Conservation (phyloP, 2,329 filamentous ascomycete genomes). For the Leptosphaerulina australis region DNA sequence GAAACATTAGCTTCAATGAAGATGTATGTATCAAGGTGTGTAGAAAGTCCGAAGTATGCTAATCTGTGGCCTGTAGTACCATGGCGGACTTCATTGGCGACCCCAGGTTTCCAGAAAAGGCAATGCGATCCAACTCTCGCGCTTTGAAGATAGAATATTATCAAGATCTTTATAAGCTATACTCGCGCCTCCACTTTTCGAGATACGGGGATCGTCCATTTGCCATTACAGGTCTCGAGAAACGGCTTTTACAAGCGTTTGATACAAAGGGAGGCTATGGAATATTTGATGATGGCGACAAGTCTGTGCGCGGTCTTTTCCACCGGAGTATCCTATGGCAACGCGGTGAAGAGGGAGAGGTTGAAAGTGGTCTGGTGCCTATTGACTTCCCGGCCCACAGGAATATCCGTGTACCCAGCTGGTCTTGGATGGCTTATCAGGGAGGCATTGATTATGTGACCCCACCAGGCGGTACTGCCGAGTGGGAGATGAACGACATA, state of each 20-base stretch:
- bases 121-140: not conserved
- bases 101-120: constrained; percentile 30
- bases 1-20: constrained; percentile 23
- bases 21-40: constrained; percentile 19
- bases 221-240: constrained; percentile 45
- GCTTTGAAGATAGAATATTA: constrained; percentile 23
- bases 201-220: constrained; percentile 34
- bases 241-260: constrained; percentile 33
- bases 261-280: constrained; percentile 37
- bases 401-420: constrained; percentile 1
- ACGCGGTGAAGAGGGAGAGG: constrained; percentile 8
- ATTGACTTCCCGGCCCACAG: not conserved
- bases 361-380: not conserved
- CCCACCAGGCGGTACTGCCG: not conserved
- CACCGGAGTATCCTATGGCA: constrained; percentile 43
- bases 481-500: constrained; percentile 5
- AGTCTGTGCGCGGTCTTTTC: constrained; percentile 21
- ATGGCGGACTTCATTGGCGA: constrained; percentile 38
- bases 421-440: constrained; percentile 31
- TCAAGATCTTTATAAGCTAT: constrained; percentile 35
- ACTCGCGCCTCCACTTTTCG: constrained; percentile 39
- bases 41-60: not conserved
- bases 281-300: constrained; percentile 34
- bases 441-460: constrained; percentile 25
- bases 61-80: constrained; percentile 14